Evolutionary conservation across 116 monocot genomes (phyloP).

Genomic region (Thalassia testudinum): DNA sequence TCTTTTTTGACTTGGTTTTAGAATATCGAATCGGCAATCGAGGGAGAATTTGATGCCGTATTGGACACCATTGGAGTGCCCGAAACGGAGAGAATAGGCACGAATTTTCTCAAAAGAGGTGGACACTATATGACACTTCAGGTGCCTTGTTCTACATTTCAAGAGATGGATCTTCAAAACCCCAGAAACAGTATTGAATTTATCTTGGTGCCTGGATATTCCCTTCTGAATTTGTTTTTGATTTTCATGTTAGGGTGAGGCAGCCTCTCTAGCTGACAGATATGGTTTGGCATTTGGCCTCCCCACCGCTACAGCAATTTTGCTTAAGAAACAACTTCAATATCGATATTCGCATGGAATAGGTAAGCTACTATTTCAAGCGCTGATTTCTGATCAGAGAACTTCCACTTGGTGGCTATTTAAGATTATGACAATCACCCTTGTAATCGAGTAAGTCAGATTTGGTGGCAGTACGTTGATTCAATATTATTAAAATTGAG

Average conservation of each 20-base stretch:
- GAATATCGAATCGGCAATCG: constrained; percentile 70
- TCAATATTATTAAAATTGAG: too few relatives aligned
- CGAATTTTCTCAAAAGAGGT: constrained; percentile 71
- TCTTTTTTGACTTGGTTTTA: constrained; percentile 3
- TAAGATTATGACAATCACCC: too few relatives aligned
- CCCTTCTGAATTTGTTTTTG: too few relatives aligned
- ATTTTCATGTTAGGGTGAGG: constrained; percentile 56
- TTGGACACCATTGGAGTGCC: constrained; percentile 80
- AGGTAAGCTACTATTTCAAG: constrained; percentile 19
- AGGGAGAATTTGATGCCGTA: constrained; percentile 85
- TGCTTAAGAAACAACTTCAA: constrained; percentile 82
- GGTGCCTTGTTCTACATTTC: constrained; percentile 17
- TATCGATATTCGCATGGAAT: constrained; percentile 94
- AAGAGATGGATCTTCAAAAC: too few relatives aligned
- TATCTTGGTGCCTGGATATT: too few relatives aligned
- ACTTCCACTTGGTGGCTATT: too few relatives aligned
- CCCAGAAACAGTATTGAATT: too few relatives aligned
- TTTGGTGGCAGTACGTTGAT: too few relatives aligned
- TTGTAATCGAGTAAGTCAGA: too few relatives aligned
- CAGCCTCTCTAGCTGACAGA: constrained; percentile 79
- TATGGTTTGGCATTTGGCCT: constrained; percentile 73
- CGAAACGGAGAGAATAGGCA: constrained; percentile 78
- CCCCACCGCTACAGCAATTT: constrained; percentile 62
- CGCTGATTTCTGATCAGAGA: too few relatives aligned
- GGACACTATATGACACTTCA: constrained; percentile 96